These are phyloP conservation scores for Astrocystis sublimbata DNA, from an alignment of 495 filamentous ascomycete species.

Conservation along the genomic window DNA sequence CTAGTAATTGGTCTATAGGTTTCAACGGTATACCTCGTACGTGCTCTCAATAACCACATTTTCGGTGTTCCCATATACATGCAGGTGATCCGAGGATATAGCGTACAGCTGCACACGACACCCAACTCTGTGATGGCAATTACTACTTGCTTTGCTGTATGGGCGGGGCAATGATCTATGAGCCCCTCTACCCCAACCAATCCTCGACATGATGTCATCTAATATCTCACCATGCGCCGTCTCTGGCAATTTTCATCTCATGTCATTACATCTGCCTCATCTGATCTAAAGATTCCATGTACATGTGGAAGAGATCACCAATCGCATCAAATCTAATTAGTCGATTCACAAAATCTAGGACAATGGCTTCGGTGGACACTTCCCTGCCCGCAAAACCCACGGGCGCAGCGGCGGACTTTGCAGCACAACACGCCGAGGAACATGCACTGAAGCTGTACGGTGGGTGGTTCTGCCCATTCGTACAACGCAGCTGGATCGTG, in stretches of 20 bases:
- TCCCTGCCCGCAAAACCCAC: slow-evolving; percentile 30
- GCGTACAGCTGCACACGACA: no score
- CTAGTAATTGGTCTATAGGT: no score
- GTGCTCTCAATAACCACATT: no score
- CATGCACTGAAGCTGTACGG: slow-evolving; percentile 51
- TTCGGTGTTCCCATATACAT: no score
- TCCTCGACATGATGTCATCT: neutral
- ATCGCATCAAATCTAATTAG: neutral
- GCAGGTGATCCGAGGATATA: no score
- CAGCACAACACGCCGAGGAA: slow-evolving; percentile 32
- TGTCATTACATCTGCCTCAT: neutral
- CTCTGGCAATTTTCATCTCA: neutral
- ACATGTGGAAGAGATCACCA: neutral
- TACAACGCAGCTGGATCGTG: slow-evolving; percentile 67
- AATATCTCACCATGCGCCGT: neutral
- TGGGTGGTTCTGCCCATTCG: slow-evolving; percentile 57
- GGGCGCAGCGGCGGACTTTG: slow-evolving; percentile 39
- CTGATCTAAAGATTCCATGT: neutral
- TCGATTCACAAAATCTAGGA: neutral
- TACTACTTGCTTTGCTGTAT: no score
- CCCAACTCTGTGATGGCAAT: no score
- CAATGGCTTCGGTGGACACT: slow-evolving; percentile 36
- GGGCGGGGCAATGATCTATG: neutral
- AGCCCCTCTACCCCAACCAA: neutral
- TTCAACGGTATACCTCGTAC: no score